Percentiles rank a stretch among this genome's conserved stretches.
Conservation (phyloP, 345 rosid genomes). For the Corymbia maculata region DNA sequence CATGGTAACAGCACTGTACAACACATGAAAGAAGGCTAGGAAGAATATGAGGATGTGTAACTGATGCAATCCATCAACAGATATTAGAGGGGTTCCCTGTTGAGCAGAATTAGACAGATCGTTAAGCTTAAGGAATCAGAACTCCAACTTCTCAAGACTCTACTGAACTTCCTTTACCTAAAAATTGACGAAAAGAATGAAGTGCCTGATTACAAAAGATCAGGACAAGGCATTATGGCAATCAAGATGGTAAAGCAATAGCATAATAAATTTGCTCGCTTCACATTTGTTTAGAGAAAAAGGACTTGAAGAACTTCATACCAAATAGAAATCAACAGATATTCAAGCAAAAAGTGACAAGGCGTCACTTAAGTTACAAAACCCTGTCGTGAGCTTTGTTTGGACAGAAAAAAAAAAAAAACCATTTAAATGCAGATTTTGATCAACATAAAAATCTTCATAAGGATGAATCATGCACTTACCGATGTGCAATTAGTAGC, state of each 20-base stretch:
- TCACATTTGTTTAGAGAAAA: not conserved
- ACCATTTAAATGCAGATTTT: not conserved
- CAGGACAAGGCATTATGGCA: not conserved
- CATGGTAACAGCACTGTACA: conserved; percentile 79
- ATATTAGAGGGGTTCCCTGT: conserved; percentile 42
- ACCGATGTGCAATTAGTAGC: conserved; percentile 41
- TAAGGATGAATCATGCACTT: not conserved
- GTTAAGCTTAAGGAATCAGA: not conserved
- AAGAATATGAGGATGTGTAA: conserved; percentile 90
- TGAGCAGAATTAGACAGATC: not conserved
- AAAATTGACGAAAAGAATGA: not conserved
- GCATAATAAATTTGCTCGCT: not conserved
- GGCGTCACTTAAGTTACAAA: conserved; percentile 2
- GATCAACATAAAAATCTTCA: not conserved
- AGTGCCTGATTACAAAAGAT: not conserved
- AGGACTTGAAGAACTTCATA: not conserved
- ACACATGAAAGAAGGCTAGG: conserved; percentile 79
- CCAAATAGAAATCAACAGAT: not conserved
- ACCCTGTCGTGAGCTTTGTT: conserved; percentile 20
- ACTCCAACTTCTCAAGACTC: not conserved
- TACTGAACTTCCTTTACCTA: not conserved
- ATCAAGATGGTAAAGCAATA: not conserved
- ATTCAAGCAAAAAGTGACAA: not conserved
- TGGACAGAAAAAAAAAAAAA: not conserved
- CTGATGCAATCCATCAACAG: conserved; percentile 69